Conservation (phyloP, 2,329 filamentous ascomycete species). For the Phyllosticta ampelicida region DNA sequence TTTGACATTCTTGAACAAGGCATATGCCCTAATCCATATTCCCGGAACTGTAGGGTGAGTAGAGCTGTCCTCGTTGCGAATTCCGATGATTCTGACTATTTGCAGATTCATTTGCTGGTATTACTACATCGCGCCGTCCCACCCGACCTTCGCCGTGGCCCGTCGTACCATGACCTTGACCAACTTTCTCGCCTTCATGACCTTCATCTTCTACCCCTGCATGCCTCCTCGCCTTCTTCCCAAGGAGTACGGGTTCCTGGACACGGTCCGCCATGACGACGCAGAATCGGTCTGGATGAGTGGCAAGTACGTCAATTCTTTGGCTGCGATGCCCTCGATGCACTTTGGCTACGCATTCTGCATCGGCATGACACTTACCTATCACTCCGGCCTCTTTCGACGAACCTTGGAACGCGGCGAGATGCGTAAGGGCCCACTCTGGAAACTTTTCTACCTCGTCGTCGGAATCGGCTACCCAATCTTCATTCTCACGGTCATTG, state of each 20-base stretch:
- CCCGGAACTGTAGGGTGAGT: slow-evolving; percentile 48
- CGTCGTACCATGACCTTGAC: slow-evolving; percentile 40
- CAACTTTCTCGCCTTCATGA: slow-evolving; percentile 43
- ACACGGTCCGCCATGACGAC: slow-evolving; percentile 38
- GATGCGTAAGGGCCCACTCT: slow-evolving; percentile 29
- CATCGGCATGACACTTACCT: slow-evolving; percentile 43
- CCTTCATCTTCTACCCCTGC: slow-evolving; percentile 43
- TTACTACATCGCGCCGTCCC: slow-evolving; percentile 47
- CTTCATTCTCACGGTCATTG: slow-evolving; percentile 46
- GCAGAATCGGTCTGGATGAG: slow-evolving; percentile 38
- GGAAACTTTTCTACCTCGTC: slow-evolving; percentile 35
- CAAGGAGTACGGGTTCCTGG: slow-evolving; percentile 34
- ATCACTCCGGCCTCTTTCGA: slow-evolving; percentile 40
- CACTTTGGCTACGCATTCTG: slow-evolving; percentile 46
- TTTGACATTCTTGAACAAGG: slow-evolving; percentile 47
- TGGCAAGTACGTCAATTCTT: slow-evolving; percentile 36
- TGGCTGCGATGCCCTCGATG: slow-evolving; percentile 40
- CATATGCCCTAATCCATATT: slow-evolving; percentile 50
- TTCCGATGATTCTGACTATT: slow-evolving; percentile 7
- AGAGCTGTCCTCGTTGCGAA: neutral
- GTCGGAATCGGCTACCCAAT: slow-evolving; percentile 43
- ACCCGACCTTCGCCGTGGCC: slow-evolving; percentile 33
- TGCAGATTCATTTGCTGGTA: slow-evolving; percentile 52
- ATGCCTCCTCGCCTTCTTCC: slow-evolving; percentile 42
- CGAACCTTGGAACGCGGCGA: slow-evolving; percentile 34